Evolutionary conservation across 1,139 yeast genomes (phyloP).

Genomic region (Geotrichum klebahnii): DNA sequence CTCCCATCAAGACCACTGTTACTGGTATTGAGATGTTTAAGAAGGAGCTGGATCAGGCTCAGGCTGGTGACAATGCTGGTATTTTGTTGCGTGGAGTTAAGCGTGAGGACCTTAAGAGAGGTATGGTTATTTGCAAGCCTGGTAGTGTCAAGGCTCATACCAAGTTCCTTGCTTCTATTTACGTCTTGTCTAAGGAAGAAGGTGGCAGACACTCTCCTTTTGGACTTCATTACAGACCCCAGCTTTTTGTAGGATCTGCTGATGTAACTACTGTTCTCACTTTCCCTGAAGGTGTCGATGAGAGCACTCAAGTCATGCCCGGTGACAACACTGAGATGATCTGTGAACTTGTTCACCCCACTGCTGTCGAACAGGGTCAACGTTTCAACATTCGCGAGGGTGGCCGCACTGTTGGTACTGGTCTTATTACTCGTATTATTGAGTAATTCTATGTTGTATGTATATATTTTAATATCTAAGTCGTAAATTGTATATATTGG

Average conservation of each 20-base stretch:
- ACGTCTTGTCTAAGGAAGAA: slow-evolving; percentile 91
- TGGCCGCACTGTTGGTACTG: slow-evolving; percentile 98
- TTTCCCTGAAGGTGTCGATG: slow-evolving; percentile 87
- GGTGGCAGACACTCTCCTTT: slow-evolving; percentile 99
- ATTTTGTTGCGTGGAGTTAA: slow-evolving; percentile 94
- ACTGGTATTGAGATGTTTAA: slow-evolving; percentile 99
- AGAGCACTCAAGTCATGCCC: slow-evolving; percentile 88
- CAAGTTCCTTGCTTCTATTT: slow-evolving; percentile 89
- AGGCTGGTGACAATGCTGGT: slow-evolving; percentile 99
- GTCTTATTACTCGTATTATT: slow-evolving; percentile 89
- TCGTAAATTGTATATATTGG: no score
- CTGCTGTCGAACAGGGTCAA: slow-evolving; percentile 93
- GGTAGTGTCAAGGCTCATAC: slow-evolving; percentile 89
- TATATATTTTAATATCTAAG: slow-evolving; percentile 8
- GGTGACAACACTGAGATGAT: slow-evolving; percentile 98
- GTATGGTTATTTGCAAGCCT: slow-evolving; percentile 96
- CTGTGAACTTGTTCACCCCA: slow-evolving; percentile 84
- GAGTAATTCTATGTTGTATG: slow-evolving; percentile 54
- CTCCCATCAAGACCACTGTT: slow-evolving; percentile 87
- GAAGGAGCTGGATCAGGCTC: slow-evolving; percentile 94
- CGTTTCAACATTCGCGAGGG: slow-evolving; percentile 99
- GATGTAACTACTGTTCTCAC: slow-evolving; percentile 88
- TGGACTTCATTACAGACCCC: slow-evolving; percentile 97
- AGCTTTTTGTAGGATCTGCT: slow-evolving; percentile 92
- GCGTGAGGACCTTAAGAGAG: slow-evolving; percentile 95